phyloP scores from a whole-genome alignment of 2,329 filamentous ascomycete species.

The Fusarium sp. region DNA sequence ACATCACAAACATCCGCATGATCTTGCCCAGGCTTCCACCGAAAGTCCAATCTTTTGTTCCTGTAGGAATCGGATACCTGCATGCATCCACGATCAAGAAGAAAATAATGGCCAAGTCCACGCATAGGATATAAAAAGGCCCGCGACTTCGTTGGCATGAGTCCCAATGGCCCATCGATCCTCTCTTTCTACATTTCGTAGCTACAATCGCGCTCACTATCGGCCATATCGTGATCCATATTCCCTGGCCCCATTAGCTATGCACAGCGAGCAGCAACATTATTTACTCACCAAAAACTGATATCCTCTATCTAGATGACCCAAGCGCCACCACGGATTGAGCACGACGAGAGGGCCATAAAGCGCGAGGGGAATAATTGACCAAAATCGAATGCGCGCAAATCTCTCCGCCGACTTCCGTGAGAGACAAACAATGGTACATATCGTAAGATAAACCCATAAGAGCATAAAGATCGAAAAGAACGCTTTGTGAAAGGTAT shows the following conservation, averaged over 20 bases:
- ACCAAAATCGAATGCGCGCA: slow-evolving; percentile 24
- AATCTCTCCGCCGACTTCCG: slow-evolving; percentile 3
- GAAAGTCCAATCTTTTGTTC: slow-evolving; percentile 8
- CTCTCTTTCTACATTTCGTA: neutral
- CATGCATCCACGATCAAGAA: slow-evolving; percentile 26
- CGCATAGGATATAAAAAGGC: slow-evolving; percentile 21
- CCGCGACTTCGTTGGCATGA: slow-evolving; percentile 1
- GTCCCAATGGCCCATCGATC: slow-evolving; percentile 9
- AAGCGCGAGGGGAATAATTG: neutral
- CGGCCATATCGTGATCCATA: slow-evolving; percentile 29
- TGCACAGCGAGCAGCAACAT: rapidly evolving
- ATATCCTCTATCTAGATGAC: slow-evolving; percentile 5
- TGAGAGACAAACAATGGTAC: neutral
- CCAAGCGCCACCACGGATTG: slow-evolving; percentile 4
- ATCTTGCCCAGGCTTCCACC: slow-evolving; percentile 17
- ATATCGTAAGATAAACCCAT: slow-evolving; percentile 3
- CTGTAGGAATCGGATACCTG: slow-evolving; percentile 15
- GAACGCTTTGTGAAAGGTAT: slow-evolving; percentile 22
- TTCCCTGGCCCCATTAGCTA: neutral
- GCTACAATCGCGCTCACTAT: slow-evolving; percentile 9
- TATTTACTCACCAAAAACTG: slow-evolving; percentile 12
- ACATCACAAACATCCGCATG: slow-evolving; percentile 29
- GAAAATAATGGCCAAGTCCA: slow-evolving; percentile 7
- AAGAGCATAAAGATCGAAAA: slow-evolving; percentile 28
- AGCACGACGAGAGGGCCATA: slow-evolving; percentile 7